Evolutionary conservation across 495 filamentous ascomycete genomes (phyloP), one percentile per base, ranked within the genome.

Genomic region (Paragyromitra xinjiangensis): DNA sequence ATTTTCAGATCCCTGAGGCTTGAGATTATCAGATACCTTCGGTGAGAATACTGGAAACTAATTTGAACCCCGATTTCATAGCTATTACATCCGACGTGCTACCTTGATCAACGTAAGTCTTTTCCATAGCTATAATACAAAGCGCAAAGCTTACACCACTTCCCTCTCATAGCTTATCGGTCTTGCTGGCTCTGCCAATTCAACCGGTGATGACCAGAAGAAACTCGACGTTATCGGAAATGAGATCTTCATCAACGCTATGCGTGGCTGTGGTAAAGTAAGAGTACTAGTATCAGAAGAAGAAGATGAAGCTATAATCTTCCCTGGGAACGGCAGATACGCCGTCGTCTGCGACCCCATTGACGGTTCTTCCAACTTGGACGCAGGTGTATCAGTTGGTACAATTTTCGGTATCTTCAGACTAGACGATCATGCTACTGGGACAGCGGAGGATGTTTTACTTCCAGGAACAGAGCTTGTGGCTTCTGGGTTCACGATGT

Each of bases 201-300:
- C 88, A 29, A 98, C 95, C 3, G 95, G 95, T 51, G 95, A 99
- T 84, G 96, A 98, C 83, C 95, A 99, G 84, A 98, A 99, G 90
- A 99, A 98, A 86, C 92, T 99, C 48, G 95, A 99, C 84, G 95
- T 99, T 44, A 98, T 99, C 82, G 93, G 94, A 83, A 98, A 99
- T 85, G 95, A 99, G 81, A 88, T 99, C 77, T 98, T 99, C 87
- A 91, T 98, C 81, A 90, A 93, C 53, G 91, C 94, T 65, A 98
- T 99, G 95, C 88, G 88, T 64, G 94, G 91, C 40, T 96, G 92
- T 40, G 95, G 93, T 75, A 94, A 95, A 84, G 93, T 93, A 82
- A 90, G 92, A 55, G 86, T 98, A 62, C 86, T 99, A 16, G 95
- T 99, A 24, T 98, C 96, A 22, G 95, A 99, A 82, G 95, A 99